Evolutionary conservation across 768 basidiomycete genomes (phyloP), one percentile per base, ranked within the genome.

Genomic region (Cyclocybe aegerita): DNA sequence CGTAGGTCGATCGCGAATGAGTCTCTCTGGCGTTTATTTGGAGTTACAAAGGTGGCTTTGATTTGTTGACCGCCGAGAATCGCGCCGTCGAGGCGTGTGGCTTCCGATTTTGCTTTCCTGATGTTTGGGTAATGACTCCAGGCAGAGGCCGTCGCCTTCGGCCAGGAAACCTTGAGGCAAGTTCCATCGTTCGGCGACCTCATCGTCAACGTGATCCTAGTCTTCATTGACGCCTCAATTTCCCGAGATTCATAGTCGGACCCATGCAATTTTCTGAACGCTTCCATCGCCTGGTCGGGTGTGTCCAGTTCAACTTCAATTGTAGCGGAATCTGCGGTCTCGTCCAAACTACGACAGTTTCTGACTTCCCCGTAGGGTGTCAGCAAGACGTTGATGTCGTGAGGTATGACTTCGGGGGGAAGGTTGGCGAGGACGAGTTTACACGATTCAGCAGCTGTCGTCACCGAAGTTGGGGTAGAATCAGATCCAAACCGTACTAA

Each of bases 121-220:
- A 79, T 63, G 2, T 69, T 69, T 4, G 62, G 17, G 57, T 80
- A 85, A 52, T 73, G 72, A 15, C 68, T 70, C 75, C 77, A 83
- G 4, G 75, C 80, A 7, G 63, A 63, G 23, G 62, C 56, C 44
- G 62, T 65, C 0, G 81, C 73, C 8, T 73, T 68, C 34, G 71
- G 71, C 77, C 79, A 81, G 23, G 62, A 66, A 4, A 83, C 45
- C 50, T 70, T 74, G 48, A 79, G 33, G 17, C 39, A 40, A 9
- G 52, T 32, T 60, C 49, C 49, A 10, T 57, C 51, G 15, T 44
- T 33, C n/a, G 54, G 49, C 9, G 16, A 48, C 30, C 52, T 49
- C 4, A 46, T 52, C 9, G 49, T 53, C 6, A 52, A 48, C 46
- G 44, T 50, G 52, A 54, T 52, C 7, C 56, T 50, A 29, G 63